Evolutionary conservation across 306 rosid genomes (phyloP).

Genomic region (Cucumis sativus): DNA sequence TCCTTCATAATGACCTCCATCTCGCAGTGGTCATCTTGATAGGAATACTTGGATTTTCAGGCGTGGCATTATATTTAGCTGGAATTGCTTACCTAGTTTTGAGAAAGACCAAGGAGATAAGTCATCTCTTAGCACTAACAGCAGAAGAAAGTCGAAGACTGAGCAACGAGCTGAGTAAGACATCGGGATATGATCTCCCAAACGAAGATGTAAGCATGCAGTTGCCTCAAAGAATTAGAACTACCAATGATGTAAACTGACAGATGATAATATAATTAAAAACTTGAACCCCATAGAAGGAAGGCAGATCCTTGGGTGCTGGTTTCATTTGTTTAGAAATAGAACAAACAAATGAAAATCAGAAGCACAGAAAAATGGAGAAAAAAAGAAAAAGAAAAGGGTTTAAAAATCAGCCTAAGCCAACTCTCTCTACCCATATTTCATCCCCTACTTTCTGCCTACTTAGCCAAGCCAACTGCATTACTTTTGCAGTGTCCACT

Average conservation of each 20-base stretch:
- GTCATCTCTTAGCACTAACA: slow-evolving; percentile 53
- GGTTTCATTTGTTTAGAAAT: slow-evolving; percentile 1
- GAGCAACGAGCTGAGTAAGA: slow-evolving; percentile 28
- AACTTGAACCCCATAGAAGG: background rate
- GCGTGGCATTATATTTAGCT: slow-evolving; percentile 63
- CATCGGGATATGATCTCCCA: slow-evolving; percentile 28
- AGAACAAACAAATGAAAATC: background rate
- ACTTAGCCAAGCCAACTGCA: background rate
- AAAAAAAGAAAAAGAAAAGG: background rate
- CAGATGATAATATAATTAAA: background rate
- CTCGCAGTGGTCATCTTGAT: slow-evolving; percentile 41
- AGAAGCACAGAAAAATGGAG: background rate
- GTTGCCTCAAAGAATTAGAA: slow-evolving; percentile 56
- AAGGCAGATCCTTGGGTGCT: slow-evolving; percentile 1
- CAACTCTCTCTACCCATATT: background rate
- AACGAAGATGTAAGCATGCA: slow-evolving; percentile 93
- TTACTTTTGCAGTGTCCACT: background rate
- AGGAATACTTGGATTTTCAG: slow-evolving; percentile 73
- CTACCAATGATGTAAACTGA: slow-evolving; percentile 36
- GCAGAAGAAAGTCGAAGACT: slow-evolving; percentile 46
- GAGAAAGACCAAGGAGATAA: slow-evolving; percentile 45
- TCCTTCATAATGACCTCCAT: slow-evolving; percentile 42
- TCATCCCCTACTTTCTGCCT: background rate
- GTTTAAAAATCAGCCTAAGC: background rate
- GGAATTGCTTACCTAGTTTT: slow-evolving; percentile 63